Conservation (phyloP, 148 eudicot genomes). For the Chenopodium formosanum region DNA sequence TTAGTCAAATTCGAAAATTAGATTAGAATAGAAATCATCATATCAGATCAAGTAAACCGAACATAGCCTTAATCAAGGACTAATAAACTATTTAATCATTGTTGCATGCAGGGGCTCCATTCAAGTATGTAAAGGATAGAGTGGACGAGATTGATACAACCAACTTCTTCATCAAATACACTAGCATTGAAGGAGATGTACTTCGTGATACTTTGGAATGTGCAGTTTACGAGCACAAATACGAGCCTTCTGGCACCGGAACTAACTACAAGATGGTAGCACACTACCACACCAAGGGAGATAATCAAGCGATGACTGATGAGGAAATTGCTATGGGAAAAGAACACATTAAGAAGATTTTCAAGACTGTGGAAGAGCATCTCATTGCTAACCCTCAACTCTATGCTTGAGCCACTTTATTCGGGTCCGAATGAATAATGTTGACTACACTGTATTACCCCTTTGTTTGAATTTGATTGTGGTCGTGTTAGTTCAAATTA, state of each 20-base stretch:
- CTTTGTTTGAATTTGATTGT: too few relatives aligned
- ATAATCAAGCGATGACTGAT: slow-evolving; percentile 15
- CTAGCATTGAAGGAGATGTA: slow-evolving; percentile 21
- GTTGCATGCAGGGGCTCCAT: slow-evolving; percentile 8
- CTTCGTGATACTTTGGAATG: slow-evolving; percentile 18
- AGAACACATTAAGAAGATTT: slow-evolving; percentile 16
- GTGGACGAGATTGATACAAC: slow-evolving; percentile 24
- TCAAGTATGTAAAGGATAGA: slow-evolving; percentile 17
- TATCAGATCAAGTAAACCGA: background rate
- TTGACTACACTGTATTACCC: too few relatives aligned
- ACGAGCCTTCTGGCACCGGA: slow-evolving; percentile 19
- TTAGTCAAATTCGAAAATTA: too few relatives aligned
- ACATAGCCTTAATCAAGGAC: background rate
- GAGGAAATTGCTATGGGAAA: slow-evolving; percentile 20
- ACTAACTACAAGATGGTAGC: slow-evolving; percentile 18
- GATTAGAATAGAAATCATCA: background rate
- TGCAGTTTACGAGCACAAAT: slow-evolving; percentile 18
- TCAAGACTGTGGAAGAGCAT: slow-evolving; percentile 24
- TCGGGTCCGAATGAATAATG: too few relatives aligned
- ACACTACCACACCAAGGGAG: slow-evolving; percentile 24
- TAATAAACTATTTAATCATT: too few relatives aligned
- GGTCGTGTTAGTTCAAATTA: too few relatives aligned
- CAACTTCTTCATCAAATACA: slow-evolving; percentile 28
- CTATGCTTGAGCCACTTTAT: slow-evolving; percentile 19
- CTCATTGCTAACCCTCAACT: slow-evolving; percentile 28